phyloP scores from a whole-genome alignment of 202 grass and related monocot genomes.

The Saccharum hybrid region DNA sequence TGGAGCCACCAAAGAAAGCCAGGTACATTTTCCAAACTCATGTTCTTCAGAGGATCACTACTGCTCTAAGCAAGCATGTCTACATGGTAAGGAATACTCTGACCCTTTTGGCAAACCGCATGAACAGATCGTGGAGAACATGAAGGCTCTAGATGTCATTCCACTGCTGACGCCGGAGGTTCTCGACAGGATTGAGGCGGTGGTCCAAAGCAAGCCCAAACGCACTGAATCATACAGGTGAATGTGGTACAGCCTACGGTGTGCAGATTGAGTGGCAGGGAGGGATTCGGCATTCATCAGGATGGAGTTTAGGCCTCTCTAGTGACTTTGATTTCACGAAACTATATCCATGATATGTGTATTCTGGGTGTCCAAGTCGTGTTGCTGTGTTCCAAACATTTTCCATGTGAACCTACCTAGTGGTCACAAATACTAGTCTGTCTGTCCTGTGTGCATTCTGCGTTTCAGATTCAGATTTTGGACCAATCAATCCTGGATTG shows the following conservation, averaged over 20 bases:
- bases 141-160: constrained; percentile 89
- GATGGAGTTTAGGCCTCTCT: constrained; percentile 39
- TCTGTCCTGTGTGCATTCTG: constrained; percentile 43
- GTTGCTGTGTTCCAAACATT: constrained; percentile 21
- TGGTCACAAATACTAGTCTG: constrained; percentile 1
- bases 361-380: constrained; percentile 5
- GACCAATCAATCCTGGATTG: background rate
- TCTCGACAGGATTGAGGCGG: constrained; percentile 77
- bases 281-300: constrained; percentile 14
- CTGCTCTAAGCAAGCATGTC: background rate
- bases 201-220: constrained; percentile 92
- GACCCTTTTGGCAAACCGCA: background rate
- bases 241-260: constrained; percentile 2
- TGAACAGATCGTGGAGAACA: constrained; percentile 87
- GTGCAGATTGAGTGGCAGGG: constrained; percentile 22
- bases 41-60: background rate
- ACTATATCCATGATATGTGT: constrained; percentile 22
- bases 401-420: constrained; percentile 36
- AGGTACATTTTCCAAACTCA: constrained; percentile 55
- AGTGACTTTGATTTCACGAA: background rate
- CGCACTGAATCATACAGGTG: constrained; percentile 89
- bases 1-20: constrained; percentile 96
- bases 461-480: constrained; percentile 22
- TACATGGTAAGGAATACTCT: background rate
- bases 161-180: constrained; percentile 84